Conservation (phyloP, 129 eudicot genomes). For the carrot (Daucus carota) region DH1_v3.0 NC_030386.2:33037001-33037500, state of each 20-base stretch:
- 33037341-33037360: not conserved
- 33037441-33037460: too few species aligned
- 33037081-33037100: constrained; percentile 83
- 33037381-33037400: not conserved
- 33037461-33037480: too few species aligned
- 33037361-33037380: not conserved
- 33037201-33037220: not conserved
- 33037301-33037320: not conserved
- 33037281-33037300: not conserved
- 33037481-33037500: not conserved
- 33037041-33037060: constrained; percentile 71
- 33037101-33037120: constrained; percentile 97
- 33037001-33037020: constrained; percentile 54
- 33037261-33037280: not conserved
- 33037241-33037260: not conserved
- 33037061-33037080: constrained; percentile 82
- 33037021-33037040: constrained; percentile 79
- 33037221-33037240: not conserved
- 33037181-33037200: too few species aligned
- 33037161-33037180: not conserved
- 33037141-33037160: not conserved
- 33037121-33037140: constrained; percentile 41
- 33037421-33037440: too few species aligned
- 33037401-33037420: not conserved
- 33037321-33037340: not conserved